Evolutionary conservation across 2,329 filamentous ascomycete species (phyloP).

Genomic region (Aspergillus unguis): DNA sequence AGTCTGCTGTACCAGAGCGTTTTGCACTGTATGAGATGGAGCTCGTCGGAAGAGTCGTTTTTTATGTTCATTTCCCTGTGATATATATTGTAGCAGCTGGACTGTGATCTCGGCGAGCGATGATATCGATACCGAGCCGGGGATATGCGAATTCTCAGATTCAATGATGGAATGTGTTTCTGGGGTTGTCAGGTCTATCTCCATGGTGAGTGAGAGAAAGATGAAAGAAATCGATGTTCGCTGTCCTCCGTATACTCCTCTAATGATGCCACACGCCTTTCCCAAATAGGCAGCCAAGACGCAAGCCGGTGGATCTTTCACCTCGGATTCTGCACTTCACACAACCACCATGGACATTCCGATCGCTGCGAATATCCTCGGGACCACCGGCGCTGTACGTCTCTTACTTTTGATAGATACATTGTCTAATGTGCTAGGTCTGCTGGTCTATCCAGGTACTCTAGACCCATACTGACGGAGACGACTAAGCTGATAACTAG

Average conservation of each 20-base stretch:
- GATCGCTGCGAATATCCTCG: conserved; percentile 29
- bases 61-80: background rate
- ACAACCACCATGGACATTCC: conserved; percentile 24
- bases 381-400: conserved; percentile 30
- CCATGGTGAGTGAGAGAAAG: background rate
- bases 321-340: too few species aligned
- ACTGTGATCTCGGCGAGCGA: background rate
- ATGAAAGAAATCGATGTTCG: background rate
- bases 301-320: background rate
- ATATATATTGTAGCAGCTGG: background rate
- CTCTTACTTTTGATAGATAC: background rate
- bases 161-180: background rate
- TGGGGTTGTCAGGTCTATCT: background rate
- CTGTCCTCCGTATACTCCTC: background rate
- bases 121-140: background rate
- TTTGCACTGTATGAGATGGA: background rate
- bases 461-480: background rate
- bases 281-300: background rate
- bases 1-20: background rate
- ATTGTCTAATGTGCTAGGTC: conserved; percentile 31
- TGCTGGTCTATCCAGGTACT: conserved; percentile 65
- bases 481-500: conserved; percentile 33
- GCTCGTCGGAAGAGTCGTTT: background rate
- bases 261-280: background rate
- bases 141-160: background rate